Conservation (phyloP, 176 grass and related monocot genomes). For the Musa beccarii region DNA sequence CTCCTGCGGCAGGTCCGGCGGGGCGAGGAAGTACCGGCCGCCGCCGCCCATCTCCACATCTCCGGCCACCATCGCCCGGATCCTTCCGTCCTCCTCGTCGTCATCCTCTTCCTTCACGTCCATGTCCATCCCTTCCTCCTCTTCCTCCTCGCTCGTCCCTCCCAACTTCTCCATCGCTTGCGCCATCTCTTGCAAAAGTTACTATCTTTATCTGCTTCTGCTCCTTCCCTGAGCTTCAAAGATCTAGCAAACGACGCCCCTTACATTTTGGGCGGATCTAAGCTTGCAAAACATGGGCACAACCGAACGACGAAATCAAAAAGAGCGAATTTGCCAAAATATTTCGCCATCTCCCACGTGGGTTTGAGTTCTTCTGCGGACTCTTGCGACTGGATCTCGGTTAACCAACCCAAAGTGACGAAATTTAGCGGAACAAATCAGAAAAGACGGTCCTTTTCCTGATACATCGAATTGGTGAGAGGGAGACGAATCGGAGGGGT, state of each 20-base stretch:
- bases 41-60: neutral
- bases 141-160: slow-evolving; percentile 14
- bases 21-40: slow-evolving; percentile 9
- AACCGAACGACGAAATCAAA: neutral
- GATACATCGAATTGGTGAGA: neutral
- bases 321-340: neutral
- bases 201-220: neutral
- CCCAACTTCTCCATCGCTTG: slow-evolving; percentile 17
- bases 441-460: neutral
- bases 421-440: neutral
- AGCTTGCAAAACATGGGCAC: neutral
- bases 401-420: neutral
- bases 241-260: neutral
- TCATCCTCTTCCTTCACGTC: slow-evolving; percentile 33
- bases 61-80: slow-evolving; percentile 1
- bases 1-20: slow-evolving; percentile 7
- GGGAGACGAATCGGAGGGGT: neutral
- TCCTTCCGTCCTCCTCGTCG: slow-evolving; percentile 23
- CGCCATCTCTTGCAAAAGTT: slow-evolving; percentile 1
- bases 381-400: neutral
- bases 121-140: slow-evolving; percentile 23
- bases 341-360: neutral
- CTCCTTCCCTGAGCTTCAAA: neutral
- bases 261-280: neutral
- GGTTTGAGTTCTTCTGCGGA: neutral